Base-by-base conservation (phyloP, 768 basidiomycete genomes). In the Tephrocybe rancida region DNA sequence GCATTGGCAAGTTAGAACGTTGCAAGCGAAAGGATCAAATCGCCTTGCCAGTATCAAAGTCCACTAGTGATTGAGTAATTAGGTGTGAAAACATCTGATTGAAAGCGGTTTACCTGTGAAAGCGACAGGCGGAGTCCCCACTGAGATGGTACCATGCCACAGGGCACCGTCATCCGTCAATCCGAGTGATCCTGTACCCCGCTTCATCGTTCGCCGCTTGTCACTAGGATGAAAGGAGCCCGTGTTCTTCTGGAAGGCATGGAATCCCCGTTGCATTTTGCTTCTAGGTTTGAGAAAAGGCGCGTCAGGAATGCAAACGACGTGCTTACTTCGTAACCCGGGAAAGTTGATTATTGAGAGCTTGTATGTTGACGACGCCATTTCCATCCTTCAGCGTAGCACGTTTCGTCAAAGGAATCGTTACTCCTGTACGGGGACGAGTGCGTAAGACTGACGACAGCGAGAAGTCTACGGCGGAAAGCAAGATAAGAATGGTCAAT, bases 21-120 rank as follows among this genome's bases (percentile, higher is more conserved):
- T 48, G 18, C 9, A 22, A 34, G 14, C 16, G 7, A 21, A 27
- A 10, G 1, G 18, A 35, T 9, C 39, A 22, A 24, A 42, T 10
- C 13, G 9, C 46, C 59, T 44, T 52, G 64, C 72, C 79, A 16
- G 80, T 82, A 59, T 82, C 81, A 52, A 81, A 79, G 60, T 80
- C 78, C 38, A 82, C 78, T 77, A 49, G 21, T 22, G 54, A 19
- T 38, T 39, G 44, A 44, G 8, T 44, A 10, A 21, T 27, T 16
- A 32, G 21, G 26, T n/a, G 26, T 29, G 13, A 5, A 37, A 27
- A 24, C 24, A 49, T 24, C 10, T 9, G 11, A 5, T 22, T 24
- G 5, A 16, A 27, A 25, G 29, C 5, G 21, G 52, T 41, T 60
- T 58, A 79, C 76, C 80, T 57, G 67, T 71, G 59, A 75, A 81